Evolutionary conservation across 768 basidiomycete genomes (phyloP).

Genomic region (Tricholoma hemisulphureum): DNA sequence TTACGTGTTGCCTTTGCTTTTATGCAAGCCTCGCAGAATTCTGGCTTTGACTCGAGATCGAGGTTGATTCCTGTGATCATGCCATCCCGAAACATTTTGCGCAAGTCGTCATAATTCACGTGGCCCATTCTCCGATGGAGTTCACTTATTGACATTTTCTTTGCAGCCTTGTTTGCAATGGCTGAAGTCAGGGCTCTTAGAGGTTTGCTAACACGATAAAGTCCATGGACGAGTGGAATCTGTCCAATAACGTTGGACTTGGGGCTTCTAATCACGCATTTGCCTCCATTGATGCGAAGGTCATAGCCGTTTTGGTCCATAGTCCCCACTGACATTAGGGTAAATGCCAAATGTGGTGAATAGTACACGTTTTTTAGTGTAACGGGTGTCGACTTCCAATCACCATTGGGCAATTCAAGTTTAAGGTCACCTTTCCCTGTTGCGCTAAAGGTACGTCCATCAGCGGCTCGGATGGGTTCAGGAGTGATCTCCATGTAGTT

Average conservation of each 20-base stretch:
- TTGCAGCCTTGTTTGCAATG: slow-evolving; percentile 8
- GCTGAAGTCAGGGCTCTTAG: slow-evolving; percentile 5
- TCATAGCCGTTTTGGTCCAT: slow-evolving; percentile 14
- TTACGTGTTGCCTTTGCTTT: slow-evolving; percentile 16
- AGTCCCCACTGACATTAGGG: no score
- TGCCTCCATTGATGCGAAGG: background rate
- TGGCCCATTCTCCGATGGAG: slow-evolving; percentile 37
- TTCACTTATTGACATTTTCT: slow-evolving; percentile 23
- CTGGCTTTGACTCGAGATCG: slow-evolving; percentile 17
- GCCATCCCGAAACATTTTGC: slow-evolving; percentile 24
- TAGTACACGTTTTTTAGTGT: no score
- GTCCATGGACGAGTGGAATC: slow-evolving; percentile 22
- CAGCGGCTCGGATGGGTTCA: no score
- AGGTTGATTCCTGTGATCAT: slow-evolving; percentile 33
- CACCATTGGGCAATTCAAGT: no score
- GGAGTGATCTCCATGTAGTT: no score
- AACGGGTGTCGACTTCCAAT: no score
- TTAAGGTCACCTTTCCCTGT: no score
- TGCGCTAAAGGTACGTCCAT: no score
- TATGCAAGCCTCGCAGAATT: slow-evolving; percentile 24
- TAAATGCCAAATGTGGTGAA: no score
- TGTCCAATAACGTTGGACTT: slow-evolving; percentile 11
- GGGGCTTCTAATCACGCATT: background rate
- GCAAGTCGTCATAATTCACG: slow-evolving; percentile 25
- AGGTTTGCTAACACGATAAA: slow-evolving; percentile 21